Percentiles rank a stretch among this genome's conserved stretches.
Conservation (phyloP, 148 eudicot species). For the Cornus kousa region DNA sequence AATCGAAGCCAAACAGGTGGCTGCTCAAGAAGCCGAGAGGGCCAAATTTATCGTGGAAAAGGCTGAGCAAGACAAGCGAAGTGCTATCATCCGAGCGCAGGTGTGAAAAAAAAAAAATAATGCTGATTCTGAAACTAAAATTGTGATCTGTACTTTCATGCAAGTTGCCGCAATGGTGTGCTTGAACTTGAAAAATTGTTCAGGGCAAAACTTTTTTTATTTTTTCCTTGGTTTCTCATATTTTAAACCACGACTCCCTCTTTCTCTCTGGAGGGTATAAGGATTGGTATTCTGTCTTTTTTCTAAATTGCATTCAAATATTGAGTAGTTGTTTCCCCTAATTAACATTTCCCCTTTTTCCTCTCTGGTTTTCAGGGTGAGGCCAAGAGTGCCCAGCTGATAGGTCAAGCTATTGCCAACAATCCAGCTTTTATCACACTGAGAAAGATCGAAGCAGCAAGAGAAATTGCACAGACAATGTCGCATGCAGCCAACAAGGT, state of each 20-base stretch:
- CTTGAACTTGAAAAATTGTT: background rate
- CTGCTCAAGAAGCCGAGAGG: slow-evolving; percentile 85
- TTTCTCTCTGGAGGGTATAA: background rate
- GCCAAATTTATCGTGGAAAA: slow-evolving; percentile 77
- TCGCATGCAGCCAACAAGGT: slow-evolving; percentile 68
- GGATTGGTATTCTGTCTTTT: background rate
- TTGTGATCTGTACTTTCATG: background rate
- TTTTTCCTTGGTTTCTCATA: background rate
- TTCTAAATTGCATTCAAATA: background rate
- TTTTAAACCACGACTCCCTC: too few species aligned
- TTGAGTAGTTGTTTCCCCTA: background rate
- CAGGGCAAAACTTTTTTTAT: too few species aligned
- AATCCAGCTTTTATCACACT: slow-evolving; percentile 88
- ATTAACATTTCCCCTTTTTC: background rate
- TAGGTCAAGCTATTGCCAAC: slow-evolving; percentile 90
- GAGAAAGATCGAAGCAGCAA: slow-evolving; percentile 85
- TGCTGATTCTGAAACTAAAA: background rate
- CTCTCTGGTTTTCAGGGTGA: slow-evolving; percentile 62
- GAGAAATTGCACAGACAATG: slow-evolving; percentile 71
- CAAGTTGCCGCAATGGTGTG: background rate
- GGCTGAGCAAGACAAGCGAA: slow-evolving; percentile 78
- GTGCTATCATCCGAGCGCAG: slow-evolving; percentile 82
- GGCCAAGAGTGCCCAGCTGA: slow-evolving; percentile 93
- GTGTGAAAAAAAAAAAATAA: slow-evolving; percentile 29
- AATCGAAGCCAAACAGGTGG: slow-evolving; percentile 95